Conservation (phyloP, 176 grass and related monocot genomes). For the Secale cereale region DNA sequence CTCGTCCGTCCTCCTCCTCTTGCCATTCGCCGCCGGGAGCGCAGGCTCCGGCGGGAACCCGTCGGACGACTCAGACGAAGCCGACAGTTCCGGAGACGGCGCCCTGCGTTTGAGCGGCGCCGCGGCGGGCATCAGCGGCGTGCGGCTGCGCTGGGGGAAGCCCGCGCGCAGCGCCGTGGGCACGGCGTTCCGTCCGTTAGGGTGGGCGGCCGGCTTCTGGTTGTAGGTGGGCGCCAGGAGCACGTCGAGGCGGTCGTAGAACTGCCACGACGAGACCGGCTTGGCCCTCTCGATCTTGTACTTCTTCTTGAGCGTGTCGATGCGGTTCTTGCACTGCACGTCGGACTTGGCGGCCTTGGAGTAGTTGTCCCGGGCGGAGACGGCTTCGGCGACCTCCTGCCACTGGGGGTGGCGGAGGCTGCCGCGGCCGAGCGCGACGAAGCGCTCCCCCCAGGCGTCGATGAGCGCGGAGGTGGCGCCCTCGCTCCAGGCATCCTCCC, state of each 20-base stretch:
- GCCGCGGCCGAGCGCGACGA: conserved; percentile 85
- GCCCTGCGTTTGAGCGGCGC: conserved; percentile 13
- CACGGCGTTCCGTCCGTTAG: conserved; percentile 25
- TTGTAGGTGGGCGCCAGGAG: conserved; percentile 72
- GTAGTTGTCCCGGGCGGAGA: conserved; percentile 82
- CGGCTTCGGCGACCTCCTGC: conserved; percentile 96
- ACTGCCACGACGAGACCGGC: conserved; percentile 69
- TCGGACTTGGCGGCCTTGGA: conserved; percentile 75
- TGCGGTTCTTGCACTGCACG: conserved; percentile 97
- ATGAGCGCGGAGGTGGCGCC: conserved; percentile 82
- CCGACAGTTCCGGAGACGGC: conserved; percentile 36
- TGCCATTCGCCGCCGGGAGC: conserved; percentile 46
- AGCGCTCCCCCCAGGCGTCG: conserved; percentile 95
- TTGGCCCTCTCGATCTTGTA: conserved; percentile 92
- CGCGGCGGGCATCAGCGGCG: conserved; percentile 21
- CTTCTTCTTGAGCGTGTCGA: conserved; percentile 99
- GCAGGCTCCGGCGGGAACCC: conserved; percentile 60
- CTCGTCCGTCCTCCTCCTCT: conserved; percentile 38
- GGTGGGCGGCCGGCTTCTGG: conserved; percentile 17
- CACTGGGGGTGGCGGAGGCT: conserved; percentile 94
- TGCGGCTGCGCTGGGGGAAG: conserved; percentile 70
- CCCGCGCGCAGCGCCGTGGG: conserved; percentile 39
- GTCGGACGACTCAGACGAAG: conserved; percentile 65
- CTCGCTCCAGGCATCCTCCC: conserved; percentile 99
- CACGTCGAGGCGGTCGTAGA: conserved; percentile 67